Conservation (phyloP, 2,329 filamentous ascomycete genomes). For the Neonectria punicea region DNA sequence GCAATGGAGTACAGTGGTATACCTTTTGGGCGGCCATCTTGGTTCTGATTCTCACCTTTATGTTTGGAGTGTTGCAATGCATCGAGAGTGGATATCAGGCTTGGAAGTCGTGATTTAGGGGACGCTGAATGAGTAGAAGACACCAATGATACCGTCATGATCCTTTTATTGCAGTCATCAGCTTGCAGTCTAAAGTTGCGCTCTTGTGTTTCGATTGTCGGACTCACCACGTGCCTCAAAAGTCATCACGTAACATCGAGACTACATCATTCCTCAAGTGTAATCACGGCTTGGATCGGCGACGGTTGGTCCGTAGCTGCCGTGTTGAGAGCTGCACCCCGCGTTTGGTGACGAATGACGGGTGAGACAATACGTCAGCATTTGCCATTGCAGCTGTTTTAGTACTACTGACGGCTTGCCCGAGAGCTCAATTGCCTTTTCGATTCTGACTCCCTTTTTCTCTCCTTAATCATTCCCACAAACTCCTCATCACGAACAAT, state of each 20-base stretch:
- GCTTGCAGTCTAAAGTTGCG: neutral
- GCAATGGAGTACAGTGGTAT: slow-evolving; percentile 40
- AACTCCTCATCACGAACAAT: neutral
- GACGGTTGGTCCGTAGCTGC: neutral
- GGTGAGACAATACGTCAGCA: slow-evolving; percentile 4
- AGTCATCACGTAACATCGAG: neutral
- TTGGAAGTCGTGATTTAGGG: too few species aligned
- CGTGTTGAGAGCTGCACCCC: slow-evolving; percentile 1
- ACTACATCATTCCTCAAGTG: neutral
- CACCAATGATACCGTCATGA: neutral
- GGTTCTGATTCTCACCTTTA: slow-evolving; percentile 43
- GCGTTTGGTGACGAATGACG: neutral
- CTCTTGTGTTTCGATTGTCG: neutral
- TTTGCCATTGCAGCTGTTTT: neutral
- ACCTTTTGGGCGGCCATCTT: slow-evolving; percentile 57
- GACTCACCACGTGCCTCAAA: neutral
- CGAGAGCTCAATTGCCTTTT: too few species aligned
- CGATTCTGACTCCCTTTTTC: neutral
- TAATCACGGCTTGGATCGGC: neutral
- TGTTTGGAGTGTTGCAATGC: slow-evolving; percentile 56
- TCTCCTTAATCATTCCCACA: neutral
- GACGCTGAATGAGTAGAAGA: too few species aligned
- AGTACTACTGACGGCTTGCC: neutral
- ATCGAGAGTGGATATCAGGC: neutral
- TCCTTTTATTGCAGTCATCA: neutral